Conservation (phyloP, 768 basidiomycete genomes). For the Leccinum incarnatum region DNA sequence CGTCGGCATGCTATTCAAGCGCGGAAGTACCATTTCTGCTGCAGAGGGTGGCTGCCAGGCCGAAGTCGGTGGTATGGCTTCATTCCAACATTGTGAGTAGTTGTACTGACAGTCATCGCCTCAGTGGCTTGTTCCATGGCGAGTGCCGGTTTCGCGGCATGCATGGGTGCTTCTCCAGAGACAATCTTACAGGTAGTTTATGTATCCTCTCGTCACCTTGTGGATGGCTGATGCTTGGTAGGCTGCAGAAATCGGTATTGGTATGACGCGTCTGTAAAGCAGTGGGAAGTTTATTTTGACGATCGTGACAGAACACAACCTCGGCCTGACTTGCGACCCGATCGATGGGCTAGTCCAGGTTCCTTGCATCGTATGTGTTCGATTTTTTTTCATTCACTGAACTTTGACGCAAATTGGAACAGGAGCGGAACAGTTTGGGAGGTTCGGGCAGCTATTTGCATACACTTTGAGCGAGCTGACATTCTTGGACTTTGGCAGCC, state of each 20-base stretch:
- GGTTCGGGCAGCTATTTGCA: conserved; percentile 40
- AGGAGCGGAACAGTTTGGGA: conserved; percentile 86
- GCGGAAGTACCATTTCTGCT: conserved; percentile 94
- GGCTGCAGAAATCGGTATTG: conserved; percentile 92
- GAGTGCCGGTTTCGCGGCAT: conserved; percentile 88
- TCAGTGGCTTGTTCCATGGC: conserved; percentile 95
- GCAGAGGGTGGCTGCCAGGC: conserved; percentile 96
- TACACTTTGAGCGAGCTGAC: conserved; percentile 2
- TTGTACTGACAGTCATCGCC: conserved; percentile 1
- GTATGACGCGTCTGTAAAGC: conserved; percentile 36
- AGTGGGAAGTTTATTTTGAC: conserved; percentile 3
- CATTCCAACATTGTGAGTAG: background rate
- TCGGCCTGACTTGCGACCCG: conserved; percentile 92
- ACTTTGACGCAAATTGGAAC: conserved; percentile 4
- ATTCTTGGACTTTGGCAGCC: conserved; percentile 41
- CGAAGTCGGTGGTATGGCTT: conserved; percentile 77
- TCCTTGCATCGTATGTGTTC: conserved; percentile 76
- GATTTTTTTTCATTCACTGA: background rate
- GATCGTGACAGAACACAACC: conserved; percentile 62
- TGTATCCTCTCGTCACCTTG: background rate
- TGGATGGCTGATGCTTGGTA: conserved; percentile 10
- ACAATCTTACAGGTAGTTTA: conserved; percentile 67
- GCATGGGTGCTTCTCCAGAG: conserved; percentile 88
- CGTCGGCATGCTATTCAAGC: conserved; percentile 93
- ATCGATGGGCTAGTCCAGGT: conserved; percentile 93